Evolutionary conservation across 768 basidiomycete genomes (phyloP), one percentile per base, ranked within the genome.

Genomic region (Trametes coccinea): DNA sequence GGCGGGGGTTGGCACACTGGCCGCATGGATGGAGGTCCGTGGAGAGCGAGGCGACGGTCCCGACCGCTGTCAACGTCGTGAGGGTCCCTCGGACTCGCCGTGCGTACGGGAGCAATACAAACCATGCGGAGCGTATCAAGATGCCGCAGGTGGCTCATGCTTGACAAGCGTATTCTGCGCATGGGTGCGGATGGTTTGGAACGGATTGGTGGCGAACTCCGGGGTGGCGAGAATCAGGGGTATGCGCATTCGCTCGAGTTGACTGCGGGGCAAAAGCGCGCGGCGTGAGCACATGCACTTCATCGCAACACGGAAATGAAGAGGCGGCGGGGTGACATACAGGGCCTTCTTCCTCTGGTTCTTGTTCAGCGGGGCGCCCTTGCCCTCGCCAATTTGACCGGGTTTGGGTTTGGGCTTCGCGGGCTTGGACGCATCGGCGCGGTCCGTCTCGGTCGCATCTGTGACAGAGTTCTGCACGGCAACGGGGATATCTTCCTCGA

Each of bases 181-280:
- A 71, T 93, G 92, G 4, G 81, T 87, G 5, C 90, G 86, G 66
- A 93, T 89, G 1, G 89, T 87, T 67, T 86, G 77, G 70, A 93
- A 93, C 1, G 92, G 92, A 68, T 87, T 88, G 34, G 81, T 74
- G 9, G 83, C 73, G 69, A 86, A 93, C 41, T 83, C 80, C 5
- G 87, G 79, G 67, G 86, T 87, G 22, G 84, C 78, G 33, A 89
- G 77, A 43, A 93, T 85, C 63, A 87, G 75, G 9, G 89, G 90
- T 60, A 88, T 85, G 61, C 91, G 80, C 30, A 89, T 75, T 55
- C 79, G 82, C 71, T 93, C 91, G 63, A 81, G 64, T 71, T 87
- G 77, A 17, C 92, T 93, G 69, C 10, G 60, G 56, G 46, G 43
- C 13, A 27, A 31, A 27, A n/a, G 39, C 4, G 48, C 48, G 48